These are phyloP conservation scores for Cardamine chenopodiifolia DNA, from an alignment of 345 rosid species.

Conservation along the genomic window DNA sequence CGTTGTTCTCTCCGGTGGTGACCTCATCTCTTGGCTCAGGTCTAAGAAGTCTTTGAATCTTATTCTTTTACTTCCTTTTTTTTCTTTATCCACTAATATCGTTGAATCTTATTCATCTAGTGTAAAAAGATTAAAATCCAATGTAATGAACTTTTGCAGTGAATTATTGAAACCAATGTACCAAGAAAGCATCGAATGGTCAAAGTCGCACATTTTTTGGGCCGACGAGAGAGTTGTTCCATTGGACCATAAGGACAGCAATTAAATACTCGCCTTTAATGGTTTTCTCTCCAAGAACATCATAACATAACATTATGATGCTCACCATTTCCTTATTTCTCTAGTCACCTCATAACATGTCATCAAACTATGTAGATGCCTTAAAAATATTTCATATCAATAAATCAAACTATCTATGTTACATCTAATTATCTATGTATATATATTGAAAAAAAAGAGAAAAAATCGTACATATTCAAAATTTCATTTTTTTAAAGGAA, in stretches of 20 bases:
- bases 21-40: conserved; percentile 69
- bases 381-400: too few species aligned
- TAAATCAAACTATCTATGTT: too few species aligned
- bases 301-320: not conserved
- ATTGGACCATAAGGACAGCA: conserved; percentile 71
- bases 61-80: too few species aligned
- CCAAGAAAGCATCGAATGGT: conserved; percentile 69
- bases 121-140: not conserved
- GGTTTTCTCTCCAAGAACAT: conserved; percentile 64
- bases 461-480: too few species aligned
- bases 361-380: too few species aligned
- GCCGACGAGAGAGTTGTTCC: conserved; percentile 92
- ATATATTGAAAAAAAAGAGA: not conserved
- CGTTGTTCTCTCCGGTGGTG: conserved; percentile 82
- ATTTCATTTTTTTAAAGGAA: too few species aligned
- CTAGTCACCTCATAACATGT: too few species aligned
- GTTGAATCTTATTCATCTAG: not conserved
- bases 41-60: not conserved
- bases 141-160: conserved; percentile 41
- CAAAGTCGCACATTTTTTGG: conserved; percentile 90
- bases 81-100: not conserved
- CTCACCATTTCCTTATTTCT: not conserved
- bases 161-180: conserved; percentile 54
- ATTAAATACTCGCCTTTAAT: conserved; percentile 76
- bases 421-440: too few species aligned